phyloP scores from a whole-genome alignment of 164 flowering plant genomes.

The Amborella trichopoda region DNA sequence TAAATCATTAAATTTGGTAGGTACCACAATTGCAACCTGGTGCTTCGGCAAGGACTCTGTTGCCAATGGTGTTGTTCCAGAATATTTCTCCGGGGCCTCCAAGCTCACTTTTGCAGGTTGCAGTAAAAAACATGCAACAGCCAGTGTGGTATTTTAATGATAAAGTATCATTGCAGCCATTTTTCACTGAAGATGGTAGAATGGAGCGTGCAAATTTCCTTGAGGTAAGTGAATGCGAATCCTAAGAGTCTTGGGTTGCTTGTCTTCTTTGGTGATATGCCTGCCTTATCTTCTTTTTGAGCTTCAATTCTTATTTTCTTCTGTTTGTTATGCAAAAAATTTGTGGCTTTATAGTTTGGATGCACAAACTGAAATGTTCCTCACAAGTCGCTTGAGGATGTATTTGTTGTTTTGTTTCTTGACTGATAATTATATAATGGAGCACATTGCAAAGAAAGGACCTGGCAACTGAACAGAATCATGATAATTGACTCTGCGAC shows the following conservation, averaged over 20 bases:
- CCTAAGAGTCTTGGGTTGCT: no score
- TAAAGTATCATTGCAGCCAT: constrained; percentile 42
- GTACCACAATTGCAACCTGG: constrained; percentile 86
- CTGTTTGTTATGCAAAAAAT: not conserved
- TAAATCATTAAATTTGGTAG: constrained; percentile 33
- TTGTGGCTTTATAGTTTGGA: no score
- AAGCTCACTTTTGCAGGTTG: constrained; percentile 80
- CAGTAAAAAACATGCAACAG: constrained; percentile 92
- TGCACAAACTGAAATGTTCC: no score
- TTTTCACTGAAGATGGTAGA: constrained; percentile 85
- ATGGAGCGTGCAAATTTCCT: constrained; percentile 89
- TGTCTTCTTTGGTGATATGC: not conserved
- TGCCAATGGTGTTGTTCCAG: constrained; percentile 86
- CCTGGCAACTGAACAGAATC: no score
- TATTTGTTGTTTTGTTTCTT: no score
- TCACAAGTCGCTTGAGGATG: no score
- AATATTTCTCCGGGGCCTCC: constrained; percentile 80
- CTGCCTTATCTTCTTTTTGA: not conserved
- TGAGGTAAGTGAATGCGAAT: constrained; percentile 57
- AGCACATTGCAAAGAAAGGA: no score
- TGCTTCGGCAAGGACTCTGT: constrained; percentile 57
- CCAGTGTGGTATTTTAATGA: constrained; percentile 99
- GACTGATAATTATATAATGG: no score
- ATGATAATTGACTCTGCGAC: no score
- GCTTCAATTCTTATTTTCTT: not conserved